Percentiles rank a stretch among this genome's conserved stretches.
Evolutionary conservation across 495 filamentous ascomycete genomes (phyloP).

Genomic region (Penicillium bialowiezense): DNA sequence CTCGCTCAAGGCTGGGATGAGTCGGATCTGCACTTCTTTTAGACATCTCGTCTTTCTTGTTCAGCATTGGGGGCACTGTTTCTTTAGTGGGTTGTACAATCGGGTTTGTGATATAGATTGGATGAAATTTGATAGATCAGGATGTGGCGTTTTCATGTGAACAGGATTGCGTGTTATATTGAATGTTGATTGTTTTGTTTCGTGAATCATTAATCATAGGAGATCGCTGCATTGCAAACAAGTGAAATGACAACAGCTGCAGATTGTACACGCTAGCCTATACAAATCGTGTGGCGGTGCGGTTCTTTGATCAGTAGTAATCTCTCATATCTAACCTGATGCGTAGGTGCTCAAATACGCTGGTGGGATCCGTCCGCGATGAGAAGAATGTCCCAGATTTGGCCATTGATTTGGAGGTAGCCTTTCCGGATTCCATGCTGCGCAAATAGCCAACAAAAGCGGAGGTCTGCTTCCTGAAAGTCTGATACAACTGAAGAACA

Average conservation of each 20-base stretch:
- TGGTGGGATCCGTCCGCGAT: slow-evolving; percentile 31
- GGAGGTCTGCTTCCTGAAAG: slow-evolving; percentile 64
- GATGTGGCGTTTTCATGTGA: too few relatives aligned
- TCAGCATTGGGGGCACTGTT: neutral
- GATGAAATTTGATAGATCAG: neutral
- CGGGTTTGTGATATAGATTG: neutral
- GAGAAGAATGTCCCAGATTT: slow-evolving; percentile 26
- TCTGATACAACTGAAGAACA: slow-evolving; percentile 53
- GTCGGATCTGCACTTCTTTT: slow-evolving; percentile 85
- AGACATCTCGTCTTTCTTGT: too few relatives aligned
- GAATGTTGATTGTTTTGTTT: neutral
- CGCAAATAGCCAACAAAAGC: slow-evolving; percentile 54
- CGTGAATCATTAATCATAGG: slow-evolving; percentile 11
- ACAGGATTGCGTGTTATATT: too few relatives aligned
- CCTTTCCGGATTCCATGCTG: slow-evolving; percentile 47
- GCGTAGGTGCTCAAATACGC: slow-evolving; percentile 49
- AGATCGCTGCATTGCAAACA: neutral
- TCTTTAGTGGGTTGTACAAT: neutral
- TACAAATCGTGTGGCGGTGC: neutral
- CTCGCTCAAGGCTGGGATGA: slow-evolving; percentile 72
- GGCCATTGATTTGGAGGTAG: slow-evolving; percentile 29
- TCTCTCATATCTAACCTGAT: slow-evolving; percentile 48
- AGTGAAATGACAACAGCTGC: neutral
- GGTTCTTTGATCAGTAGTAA: slow-evolving; percentile 35
- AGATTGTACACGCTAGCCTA: neutral